phyloP scores from a whole-genome alignment of 306 rosid genomes.

The Inga leiocalycina region DNA sequence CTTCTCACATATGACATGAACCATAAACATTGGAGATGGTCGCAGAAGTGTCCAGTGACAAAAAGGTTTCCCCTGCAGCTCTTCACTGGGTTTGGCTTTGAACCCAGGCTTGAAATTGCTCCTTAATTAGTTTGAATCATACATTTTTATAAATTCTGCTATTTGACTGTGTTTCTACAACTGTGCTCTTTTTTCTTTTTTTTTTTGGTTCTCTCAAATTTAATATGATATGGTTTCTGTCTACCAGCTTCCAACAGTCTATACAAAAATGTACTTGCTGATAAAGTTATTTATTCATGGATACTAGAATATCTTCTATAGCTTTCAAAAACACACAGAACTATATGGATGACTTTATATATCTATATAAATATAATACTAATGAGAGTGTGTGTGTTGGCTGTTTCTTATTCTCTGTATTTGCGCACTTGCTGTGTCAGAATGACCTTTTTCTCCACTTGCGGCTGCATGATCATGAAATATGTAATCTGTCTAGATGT shows the following conservation, averaged over 20 bases:
- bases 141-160: constrained; percentile 33
- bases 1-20: constrained; percentile 78
- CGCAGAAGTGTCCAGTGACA: constrained; percentile 85
- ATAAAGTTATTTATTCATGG: constrained; percentile 57
- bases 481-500: neutral
- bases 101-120: constrained; percentile 84
- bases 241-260: constrained; percentile 37
- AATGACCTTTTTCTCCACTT: neutral
- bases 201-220: constrained; percentile 33
- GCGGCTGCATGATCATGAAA: neutral
- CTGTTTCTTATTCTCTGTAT: neutral
- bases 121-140: constrained; percentile 57
- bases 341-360: constrained; percentile 12
- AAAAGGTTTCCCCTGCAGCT: constrained; percentile 94
- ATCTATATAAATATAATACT: neutral
- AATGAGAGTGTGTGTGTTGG: neutral
- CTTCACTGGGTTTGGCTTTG: constrained; percentile 93
- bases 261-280: constrained; percentile 65
- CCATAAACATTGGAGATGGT: constrained; percentile 87
- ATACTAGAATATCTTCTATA: constrained; percentile 55
- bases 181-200: neutral
- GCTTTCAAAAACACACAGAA: constrained; percentile 47
- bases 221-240: constrained; percentile 43
- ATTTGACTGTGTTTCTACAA: constrained; percentile 21
- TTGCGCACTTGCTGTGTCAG: constrained; percentile 10